Evolutionary conservation across 345 rosid species (phyloP), one percentile per base, ranked within the genome.

Genomic region (Arabidopsis suecica): DNA sequence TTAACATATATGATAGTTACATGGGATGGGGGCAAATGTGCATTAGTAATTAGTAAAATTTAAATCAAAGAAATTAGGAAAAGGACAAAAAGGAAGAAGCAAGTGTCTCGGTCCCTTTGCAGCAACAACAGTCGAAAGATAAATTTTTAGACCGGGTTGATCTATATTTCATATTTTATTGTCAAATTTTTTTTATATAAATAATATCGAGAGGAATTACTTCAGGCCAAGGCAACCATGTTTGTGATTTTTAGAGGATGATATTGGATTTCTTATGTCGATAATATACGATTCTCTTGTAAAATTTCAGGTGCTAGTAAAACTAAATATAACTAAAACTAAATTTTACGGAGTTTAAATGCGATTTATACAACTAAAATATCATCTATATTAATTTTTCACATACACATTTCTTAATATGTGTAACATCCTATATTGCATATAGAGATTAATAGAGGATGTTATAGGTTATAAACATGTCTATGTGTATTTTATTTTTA

Each of bases 1-100:
- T 68, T 68, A 42, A n/a, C 32, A 41, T 54, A 36, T 34, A 18
- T 2, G 8, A 54, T n/a, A 54, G 62, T 44, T 69, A 41, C 1
- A 6, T 69, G 7, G 6, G 34, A 47, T 10, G 38, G 22, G 37
- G 25, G 13, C 37, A 25, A 25, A 25, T 25, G 2, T 25, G 28
- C 28, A 25, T 25, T 25, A 25, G 28, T 25, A 25, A 69, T 18
- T 33, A 69, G 23, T 12, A 28, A 48, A 54, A 12, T 28, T 2
- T 2, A 38, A 48, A 65, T 32, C 42, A 48, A 47, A 33, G 2
- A 64, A 16, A 47, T 5, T 6, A 48, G 33, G n/a, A 54, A 55
- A 30, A 6, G 37, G 37, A 3, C 20, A n/a, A 55, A 30, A 30
- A 30, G 12, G 4, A 33, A 30, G 9, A 55, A 13, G 60, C 10